Base-by-base conservation (phyloP, 75 land plant species). In the Picea glauca region DNA sequence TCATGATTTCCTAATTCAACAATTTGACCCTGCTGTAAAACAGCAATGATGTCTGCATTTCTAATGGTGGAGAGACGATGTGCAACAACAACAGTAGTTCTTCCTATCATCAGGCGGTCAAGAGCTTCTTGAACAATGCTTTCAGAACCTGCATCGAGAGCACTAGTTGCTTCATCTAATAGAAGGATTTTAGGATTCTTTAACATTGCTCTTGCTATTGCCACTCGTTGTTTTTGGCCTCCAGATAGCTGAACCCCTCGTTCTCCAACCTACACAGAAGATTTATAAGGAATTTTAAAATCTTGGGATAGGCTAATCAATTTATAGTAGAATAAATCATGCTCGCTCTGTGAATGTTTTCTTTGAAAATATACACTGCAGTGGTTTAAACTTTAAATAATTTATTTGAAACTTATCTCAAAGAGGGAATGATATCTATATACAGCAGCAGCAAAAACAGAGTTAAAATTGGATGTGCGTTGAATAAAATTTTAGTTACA, bases 131-230 rank as follows among this genome's bases (percentile, higher is more conserved):
- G 99, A 40, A 97, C 99, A 64, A 93, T 85, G 83, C 88, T 95
- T 79, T 97, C 99, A 4, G 99, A 97, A 59, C 88, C 87, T 56
- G 96, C 94, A 85, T 97, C 99, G 26, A 97, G 86, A 31, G 99
- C 99, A 80, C 99, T 96, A 3, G 99, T 96, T 20, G 99, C 99
- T 87, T 96, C 99, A 84, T 97, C 99, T 18, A 96, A 89, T 38
- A 97, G 91, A 33, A 97, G 91, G 74, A 97, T 90, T 58, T 90
- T 91, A 6, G 98, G 99, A 79, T 97, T 86, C 80, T 97, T 97
- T 46, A 97, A 66, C 93, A 95, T 95, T 11, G 99, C 99, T 57
- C 99, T 87, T 13, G 99, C 99, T 23, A 97, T 97, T 14, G 99
- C 99, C 40, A 97, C 88, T 38, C 99, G 84, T 81, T 97, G 99